phyloP scores from a whole-genome alignment of 352 stramenopile genomes.

The Pythium dissotocum region DNA sequence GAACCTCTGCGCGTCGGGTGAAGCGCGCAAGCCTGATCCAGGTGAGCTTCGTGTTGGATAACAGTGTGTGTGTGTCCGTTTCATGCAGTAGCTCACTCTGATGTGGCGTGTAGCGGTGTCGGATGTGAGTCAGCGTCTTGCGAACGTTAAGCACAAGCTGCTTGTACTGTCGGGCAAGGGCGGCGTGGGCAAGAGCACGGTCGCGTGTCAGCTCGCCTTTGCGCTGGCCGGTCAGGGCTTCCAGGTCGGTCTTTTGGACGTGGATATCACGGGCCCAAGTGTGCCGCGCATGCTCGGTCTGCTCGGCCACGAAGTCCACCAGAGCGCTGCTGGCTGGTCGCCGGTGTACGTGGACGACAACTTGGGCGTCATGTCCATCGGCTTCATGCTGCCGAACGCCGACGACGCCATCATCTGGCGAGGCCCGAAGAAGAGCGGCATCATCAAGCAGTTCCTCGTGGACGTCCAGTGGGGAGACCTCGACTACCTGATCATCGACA shows the following conservation, averaged over 20 bases:
- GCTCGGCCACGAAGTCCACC: conserved; percentile 94
- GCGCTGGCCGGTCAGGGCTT: conserved; percentile 93
- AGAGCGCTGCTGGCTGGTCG: conserved; percentile 98
- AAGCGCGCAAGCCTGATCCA: conserved; percentile 84
- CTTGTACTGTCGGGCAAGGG: conserved; percentile 99
- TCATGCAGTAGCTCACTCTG: background rate
- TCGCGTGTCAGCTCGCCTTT: conserved; percentile 98
- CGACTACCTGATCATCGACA: conserved; percentile 99
- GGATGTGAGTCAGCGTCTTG: conserved; percentile 88
- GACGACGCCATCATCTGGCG: conserved; percentile 99
- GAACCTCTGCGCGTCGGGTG: conserved; percentile 92
- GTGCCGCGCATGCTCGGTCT: conserved; percentile 97
- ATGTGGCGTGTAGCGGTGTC: conserved; percentile 42
- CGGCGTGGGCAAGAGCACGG: conserved; percentile 98
- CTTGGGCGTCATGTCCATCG: conserved; percentile 99
- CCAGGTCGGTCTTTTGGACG: conserved; percentile 97
- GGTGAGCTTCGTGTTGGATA: conserved; percentile 21
- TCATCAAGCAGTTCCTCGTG: conserved; percentile 99
- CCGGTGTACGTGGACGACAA: conserved; percentile 99
- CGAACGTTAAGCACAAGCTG: conserved; percentile 94
- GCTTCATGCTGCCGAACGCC: conserved; percentile 97
- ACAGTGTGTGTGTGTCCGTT: background rate
- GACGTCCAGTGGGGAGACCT: conserved; percentile 99
- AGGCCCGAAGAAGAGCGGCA: conserved; percentile 98
- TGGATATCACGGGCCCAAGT: conserved; percentile 99